Percentiles rank a stretch among this genome's conserved stretches.
Conservation (phyloP, 371 early-diverging fungal species). For the Rhizopus arrhizus region DNA sequence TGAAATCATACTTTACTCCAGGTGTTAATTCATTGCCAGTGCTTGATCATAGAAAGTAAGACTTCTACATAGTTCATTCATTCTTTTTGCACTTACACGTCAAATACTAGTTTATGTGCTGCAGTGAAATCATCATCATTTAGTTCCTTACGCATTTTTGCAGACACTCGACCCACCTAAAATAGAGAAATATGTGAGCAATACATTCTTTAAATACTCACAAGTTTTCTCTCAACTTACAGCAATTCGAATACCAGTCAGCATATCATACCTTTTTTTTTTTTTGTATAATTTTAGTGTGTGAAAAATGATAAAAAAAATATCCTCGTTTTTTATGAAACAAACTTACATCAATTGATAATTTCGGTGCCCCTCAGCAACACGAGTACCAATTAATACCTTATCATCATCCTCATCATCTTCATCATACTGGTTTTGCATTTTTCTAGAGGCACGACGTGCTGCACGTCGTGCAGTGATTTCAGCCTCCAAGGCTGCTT, state of each 20-base stretch:
- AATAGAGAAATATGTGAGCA: background rate
- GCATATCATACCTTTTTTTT: conserved; percentile 76
- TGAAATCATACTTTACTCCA: conserved; percentile 92
- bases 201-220: background rate
- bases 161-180: conserved; percentile 68
- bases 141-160: conserved; percentile 73
- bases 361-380: conserved; percentile 69
- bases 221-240: conserved; percentile 20
- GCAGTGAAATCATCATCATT: conserved; percentile 79
- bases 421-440: conserved; percentile 26
- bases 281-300: background rate
- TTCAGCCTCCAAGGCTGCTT: conserved; percentile 41
- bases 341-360: conserved; percentile 80
- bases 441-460: conserved; percentile 40
- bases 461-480: conserved; percentile 45
- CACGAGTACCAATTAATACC: conserved; percentile 66
- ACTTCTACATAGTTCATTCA: background rate
- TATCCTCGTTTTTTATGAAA: background rate
- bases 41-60: conserved; percentile 34
- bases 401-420: conserved; percentile 53
- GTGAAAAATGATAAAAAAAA: background rate
- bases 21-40: conserved; percentile 92
- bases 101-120: conserved; percentile 91
- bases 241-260: conserved; percentile 89
- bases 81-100: conserved; percentile 60